Evolutionary conservation across 345 rosid genomes (phyloP).

Genomic region (Anastatica hierochuntica): DNA sequence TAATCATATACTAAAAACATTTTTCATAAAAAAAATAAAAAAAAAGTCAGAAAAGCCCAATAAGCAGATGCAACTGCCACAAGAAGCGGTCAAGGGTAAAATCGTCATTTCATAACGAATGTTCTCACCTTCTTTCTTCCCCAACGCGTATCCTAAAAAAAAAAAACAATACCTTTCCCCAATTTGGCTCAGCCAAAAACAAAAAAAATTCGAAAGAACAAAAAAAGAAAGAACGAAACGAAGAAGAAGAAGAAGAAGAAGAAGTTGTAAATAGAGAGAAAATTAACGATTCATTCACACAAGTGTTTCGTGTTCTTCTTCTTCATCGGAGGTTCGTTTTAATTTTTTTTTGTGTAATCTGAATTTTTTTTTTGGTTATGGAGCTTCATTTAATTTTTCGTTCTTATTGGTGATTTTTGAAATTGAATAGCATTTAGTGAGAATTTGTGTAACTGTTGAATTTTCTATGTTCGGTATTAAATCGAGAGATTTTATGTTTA

Average conservation of each 20-base stretch:
- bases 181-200: background rate
- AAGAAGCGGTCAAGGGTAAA: constrained; percentile 13
- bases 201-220: background rate
- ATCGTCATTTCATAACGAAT: background rate
- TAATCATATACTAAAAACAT: no score
- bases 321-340: constrained; percentile 19
- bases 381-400: no score
- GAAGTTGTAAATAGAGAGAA: constrained; percentile 17
- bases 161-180: constrained; percentile 10
- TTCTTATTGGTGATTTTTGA: background rate
- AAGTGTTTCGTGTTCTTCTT: constrained; percentile 12
- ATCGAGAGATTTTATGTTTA: constrained; percentile 10
- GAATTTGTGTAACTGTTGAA: constrained; percentile 26
- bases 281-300: constrained; percentile 5
- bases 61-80: constrained; percentile 20
- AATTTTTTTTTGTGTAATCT: background rate
- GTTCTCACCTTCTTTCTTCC: constrained; percentile 9
- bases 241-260: no score
- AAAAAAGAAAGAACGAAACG: no score
- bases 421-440: constrained; percentile 8
- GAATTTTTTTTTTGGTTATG: constrained; percentile 6
- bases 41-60: constrained; percentile 21
- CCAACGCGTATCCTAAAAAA: constrained; percentile 9
- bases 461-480: constrained; percentile 7
- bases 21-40: no score